These are phyloP conservation scores for Alternaria novae-zelandiae DNA, from an alignment of 2,329 filamentous ascomycete genomes.

Conservation along the genomic window DNA sequence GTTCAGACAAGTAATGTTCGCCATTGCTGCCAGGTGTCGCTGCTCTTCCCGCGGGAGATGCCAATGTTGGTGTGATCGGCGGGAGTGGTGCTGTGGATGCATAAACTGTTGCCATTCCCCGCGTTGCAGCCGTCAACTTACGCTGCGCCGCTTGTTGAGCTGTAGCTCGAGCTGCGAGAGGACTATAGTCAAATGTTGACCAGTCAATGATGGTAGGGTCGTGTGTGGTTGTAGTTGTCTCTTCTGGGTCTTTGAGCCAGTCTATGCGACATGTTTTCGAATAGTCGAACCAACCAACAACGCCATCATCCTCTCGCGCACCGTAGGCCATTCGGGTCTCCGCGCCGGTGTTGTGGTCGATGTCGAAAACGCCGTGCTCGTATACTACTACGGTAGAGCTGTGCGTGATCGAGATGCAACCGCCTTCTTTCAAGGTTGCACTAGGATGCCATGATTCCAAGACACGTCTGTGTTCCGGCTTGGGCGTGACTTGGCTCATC, in stretches of 20 bases:
- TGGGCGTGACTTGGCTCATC: slow-evolving; percentile 5
- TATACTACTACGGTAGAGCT: neutral
- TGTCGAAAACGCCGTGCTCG: neutral
- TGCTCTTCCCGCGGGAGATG: neutral
- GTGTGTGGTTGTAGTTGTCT: neutral
- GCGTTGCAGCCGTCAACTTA: neutral
- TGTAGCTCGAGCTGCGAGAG: neutral
- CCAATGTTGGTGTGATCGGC: neutral
- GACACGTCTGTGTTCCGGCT: neutral
- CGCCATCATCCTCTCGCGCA: neutral
- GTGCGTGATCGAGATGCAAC: neutral
- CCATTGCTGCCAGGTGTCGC: neutral
- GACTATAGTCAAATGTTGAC: slow-evolving; percentile 6
- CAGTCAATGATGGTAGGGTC: slow-evolving; percentile 2
- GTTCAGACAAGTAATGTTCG: neutral
- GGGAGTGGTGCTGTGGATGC: neutral
- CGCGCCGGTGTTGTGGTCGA: neutral
- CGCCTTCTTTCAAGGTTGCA: neutral
- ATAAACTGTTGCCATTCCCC: neutral
- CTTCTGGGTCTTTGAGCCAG: slow-evolving; percentile 1
- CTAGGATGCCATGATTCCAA: neutral
- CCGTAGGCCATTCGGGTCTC: slow-evolving; percentile 4
- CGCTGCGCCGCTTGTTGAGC: neutral
- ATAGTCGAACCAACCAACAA: slow-evolving; percentile 9
- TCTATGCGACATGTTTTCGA: slow-evolving; percentile 5